A percentile compares a stretch with the other conserved stretches of the same genome.
Conservation (phyloP, 73 alveolate genomes). For the Uronychia binucleata region DNA sequence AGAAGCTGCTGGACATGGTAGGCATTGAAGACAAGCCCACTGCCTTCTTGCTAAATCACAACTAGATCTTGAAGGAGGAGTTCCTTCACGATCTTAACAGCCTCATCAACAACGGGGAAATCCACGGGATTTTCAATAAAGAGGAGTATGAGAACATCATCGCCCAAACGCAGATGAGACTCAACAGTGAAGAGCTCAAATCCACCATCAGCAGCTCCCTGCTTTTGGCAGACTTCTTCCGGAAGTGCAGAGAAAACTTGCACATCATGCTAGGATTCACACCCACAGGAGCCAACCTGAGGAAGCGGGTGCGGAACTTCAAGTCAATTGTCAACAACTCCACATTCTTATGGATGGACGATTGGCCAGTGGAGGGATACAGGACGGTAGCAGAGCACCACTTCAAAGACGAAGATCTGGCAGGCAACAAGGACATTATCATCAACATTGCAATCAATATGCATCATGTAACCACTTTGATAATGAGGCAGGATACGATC, state of each 20-base stretch:
- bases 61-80: constrained; percentile 76
- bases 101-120: constrained; percentile 96
- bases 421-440: constrained; percentile 47
- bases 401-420: constrained; percentile 42
- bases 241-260: constrained; percentile 85
- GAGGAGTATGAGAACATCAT: constrained; percentile 95
- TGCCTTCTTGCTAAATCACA: constrained; percentile 74
- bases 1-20: constrained; percentile 59
- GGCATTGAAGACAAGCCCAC: constrained; percentile 82
- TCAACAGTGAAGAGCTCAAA: constrained; percentile 25
- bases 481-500: constrained; percentile 13
- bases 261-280: constrained; percentile 91
- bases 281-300: constrained; percentile 96
- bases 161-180: constrained; percentile 30
- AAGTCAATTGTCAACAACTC: constrained; percentile 96
- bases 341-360: constrained; percentile 94
- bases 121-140: constrained; percentile 91
- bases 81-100: constrained; percentile 94
- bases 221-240: constrained; percentile 51
- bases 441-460: constrained; percentile 40
- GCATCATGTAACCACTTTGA: constrained; percentile 18
- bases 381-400: constrained; percentile 91
- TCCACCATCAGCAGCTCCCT: constrained; percentile 20
- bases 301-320: constrained; percentile 91
- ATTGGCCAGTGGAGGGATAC: constrained; percentile 98